These are phyloP conservation scores for Backusella psychrophila DNA, from an alignment of 192 early-diverging fungal species.

Conservation along the genomic window DNA sequence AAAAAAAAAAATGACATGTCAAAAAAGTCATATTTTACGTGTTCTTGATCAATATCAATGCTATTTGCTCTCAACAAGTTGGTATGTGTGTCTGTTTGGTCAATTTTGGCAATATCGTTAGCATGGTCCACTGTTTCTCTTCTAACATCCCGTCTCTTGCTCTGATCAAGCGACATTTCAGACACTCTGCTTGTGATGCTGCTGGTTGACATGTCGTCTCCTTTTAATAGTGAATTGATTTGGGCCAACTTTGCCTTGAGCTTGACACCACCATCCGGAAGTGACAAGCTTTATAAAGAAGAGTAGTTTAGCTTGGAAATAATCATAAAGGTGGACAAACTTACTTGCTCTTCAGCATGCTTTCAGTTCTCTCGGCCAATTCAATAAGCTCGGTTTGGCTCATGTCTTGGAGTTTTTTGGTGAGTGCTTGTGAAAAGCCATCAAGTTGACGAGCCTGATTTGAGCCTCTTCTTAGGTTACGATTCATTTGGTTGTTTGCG, in stretches of 20 bases:
- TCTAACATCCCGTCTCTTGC: background rate
- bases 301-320: background rate
- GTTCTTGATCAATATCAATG: background rate
- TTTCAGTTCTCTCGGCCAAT: background rate
- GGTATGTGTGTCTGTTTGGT: background rate
- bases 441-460: background rate
- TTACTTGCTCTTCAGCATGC: slow-evolving; percentile 13
- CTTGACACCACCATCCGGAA: slow-evolving; percentile 14
- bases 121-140: background rate
- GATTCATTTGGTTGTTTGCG: background rate
- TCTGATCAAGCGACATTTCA: slow-evolving; percentile 1
- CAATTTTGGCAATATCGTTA: background rate
- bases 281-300: background rate
- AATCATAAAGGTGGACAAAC: background rate
- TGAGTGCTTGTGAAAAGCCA: background rate
- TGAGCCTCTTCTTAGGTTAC: background rate
- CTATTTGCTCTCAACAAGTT: background rate
- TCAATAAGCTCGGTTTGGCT: background rate
- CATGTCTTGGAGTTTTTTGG: slow-evolving; percentile 3
- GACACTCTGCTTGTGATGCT: background rate
- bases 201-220: background rate
- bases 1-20: background rate
- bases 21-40: background rate
- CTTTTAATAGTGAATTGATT: background rate
- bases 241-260: slow-evolving; percentile 2